Conservation (phyloP, 2,329 filamentous ascomycete species). For the Fusarium abutilonis region DNA sequence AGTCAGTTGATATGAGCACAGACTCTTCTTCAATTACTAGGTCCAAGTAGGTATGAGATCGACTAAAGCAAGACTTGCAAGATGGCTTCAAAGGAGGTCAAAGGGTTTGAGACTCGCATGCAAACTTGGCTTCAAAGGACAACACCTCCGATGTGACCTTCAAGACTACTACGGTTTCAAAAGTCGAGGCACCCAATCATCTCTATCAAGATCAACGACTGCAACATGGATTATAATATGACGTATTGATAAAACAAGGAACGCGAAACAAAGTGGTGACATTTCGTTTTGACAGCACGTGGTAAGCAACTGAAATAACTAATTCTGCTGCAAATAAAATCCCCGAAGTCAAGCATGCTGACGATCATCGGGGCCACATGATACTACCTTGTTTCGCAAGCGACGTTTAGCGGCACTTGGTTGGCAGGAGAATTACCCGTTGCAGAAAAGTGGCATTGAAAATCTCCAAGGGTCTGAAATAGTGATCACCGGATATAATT, state of each 20-base stretch:
- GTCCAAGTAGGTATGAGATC: too few species aligned
- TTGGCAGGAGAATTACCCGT: conserved; percentile 16
- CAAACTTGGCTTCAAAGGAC: background rate
- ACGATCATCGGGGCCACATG: conserved; percentile 14
- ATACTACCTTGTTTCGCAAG: background rate
- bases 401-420: background rate
- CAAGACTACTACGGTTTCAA: conserved; percentile 1
- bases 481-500: conserved; percentile 30
- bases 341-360: conserved; percentile 1
- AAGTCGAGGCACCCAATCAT: background rate
- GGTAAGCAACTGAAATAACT: background rate
- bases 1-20: too few species aligned
- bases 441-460: background rate
- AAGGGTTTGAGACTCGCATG: too few species aligned
- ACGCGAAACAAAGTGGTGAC: conserved; percentile 12
- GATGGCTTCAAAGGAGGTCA: too few species aligned
- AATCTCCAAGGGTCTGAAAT: conserved; percentile 19
- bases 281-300: background rate
- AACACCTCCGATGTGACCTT: background rate
- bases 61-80: too few species aligned
- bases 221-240: background rate
- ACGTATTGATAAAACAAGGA: background rate
- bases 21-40: too few species aligned
- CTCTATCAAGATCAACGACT: background rate
- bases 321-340: conserved; percentile 15